These are phyloP conservation scores for Fusarium albidum DNA, from an alignment of 2,329 filamentous ascomycete species.

Conservation along the genomic window DNA sequence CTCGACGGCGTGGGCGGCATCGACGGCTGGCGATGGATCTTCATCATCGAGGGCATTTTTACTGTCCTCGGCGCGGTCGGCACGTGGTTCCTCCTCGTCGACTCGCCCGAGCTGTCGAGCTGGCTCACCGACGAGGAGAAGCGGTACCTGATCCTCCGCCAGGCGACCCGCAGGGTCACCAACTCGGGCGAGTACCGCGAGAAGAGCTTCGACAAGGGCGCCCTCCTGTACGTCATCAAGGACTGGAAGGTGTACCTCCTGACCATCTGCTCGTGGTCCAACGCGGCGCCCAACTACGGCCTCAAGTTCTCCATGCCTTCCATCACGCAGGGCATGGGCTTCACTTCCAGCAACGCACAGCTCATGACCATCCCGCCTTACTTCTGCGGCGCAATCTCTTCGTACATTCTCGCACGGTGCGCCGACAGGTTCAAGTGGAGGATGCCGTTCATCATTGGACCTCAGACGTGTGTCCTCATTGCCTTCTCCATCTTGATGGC, in stretches of 20 bases:
- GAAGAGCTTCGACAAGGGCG: slow-evolving; percentile 18
- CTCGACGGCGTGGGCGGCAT: slow-evolving; percentile 28
- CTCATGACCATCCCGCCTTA: slow-evolving; percentile 49
- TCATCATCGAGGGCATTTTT: slow-evolving; percentile 38
- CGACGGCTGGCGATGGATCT: slow-evolving; percentile 38
- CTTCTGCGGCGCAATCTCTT: slow-evolving; percentile 32
- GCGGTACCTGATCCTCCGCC: slow-evolving; percentile 23
- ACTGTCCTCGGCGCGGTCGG: slow-evolving; percentile 49
- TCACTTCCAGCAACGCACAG: slow-evolving; percentile 42
- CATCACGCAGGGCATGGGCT: slow-evolving; percentile 52
- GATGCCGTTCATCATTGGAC: slow-evolving; percentile 45
- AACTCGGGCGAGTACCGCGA: slow-evolving; percentile 25
- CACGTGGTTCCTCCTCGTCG: slow-evolving; percentile 57
- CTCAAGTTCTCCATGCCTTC: slow-evolving; percentile 46
- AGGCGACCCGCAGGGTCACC: slow-evolving; percentile 21
- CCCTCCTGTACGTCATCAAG: slow-evolving; percentile 19
- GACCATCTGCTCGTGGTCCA: slow-evolving; percentile 50
- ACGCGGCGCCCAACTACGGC: slow-evolving; percentile 44
- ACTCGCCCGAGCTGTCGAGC: slow-evolving; percentile 21
- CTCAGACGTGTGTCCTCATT: slow-evolving; percentile 41
- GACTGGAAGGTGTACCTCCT: slow-evolving; percentile 49
- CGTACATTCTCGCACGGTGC: slow-evolving; percentile 35
- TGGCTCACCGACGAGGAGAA: slow-evolving; percentile 35
- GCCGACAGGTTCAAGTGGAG: slow-evolving; percentile 45
- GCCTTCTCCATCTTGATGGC: slow-evolving; percentile 38